Conservation (phyloP, 2,329 filamentous ascomycete species). For the Ophidiomyces ophidiicola region DNA sequence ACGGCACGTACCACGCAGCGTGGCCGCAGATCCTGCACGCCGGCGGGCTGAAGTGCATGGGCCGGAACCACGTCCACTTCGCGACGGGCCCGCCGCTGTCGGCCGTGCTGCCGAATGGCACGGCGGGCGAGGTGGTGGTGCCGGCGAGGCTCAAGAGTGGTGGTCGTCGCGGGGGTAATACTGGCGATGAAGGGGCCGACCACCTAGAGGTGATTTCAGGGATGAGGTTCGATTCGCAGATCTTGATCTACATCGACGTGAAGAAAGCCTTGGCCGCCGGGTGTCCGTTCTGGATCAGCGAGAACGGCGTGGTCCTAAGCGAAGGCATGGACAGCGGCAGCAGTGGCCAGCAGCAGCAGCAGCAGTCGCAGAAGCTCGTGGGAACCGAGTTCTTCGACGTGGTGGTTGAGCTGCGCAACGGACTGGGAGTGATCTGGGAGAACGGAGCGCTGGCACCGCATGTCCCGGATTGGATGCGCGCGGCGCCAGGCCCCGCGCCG, state of each 20-base stretch:
- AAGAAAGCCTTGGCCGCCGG: constrained; percentile 49
- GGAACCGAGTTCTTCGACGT: constrained; percentile 56
- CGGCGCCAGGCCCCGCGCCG: constrained; percentile 27
- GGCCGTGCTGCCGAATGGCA: constrained; percentile 22
- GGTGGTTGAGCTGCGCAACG: constrained; percentile 62
- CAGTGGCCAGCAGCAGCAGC: no score
- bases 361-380: constrained; percentile 54
- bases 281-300: constrained; percentile 64
- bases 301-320: constrained; percentile 61
- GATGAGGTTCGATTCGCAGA: constrained; percentile 65
- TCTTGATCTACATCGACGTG: constrained; percentile 68
- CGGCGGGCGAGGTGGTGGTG: constrained; percentile 15
- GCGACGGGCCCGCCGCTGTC: constrained; percentile 54
- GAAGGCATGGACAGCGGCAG: constrained; percentile 40
- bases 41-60: constrained; percentile 72
- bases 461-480: constrained; percentile 33
- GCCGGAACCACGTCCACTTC: constrained; percentile 80
- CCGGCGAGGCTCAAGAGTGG: constrained; percentile 4
- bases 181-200: constrained; percentile 17
- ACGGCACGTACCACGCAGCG: constrained; percentile 76
- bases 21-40: constrained; percentile 63
- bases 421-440: constrained; percentile 56
- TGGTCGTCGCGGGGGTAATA: constrained; percentile 17
- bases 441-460: constrained; percentile 43
- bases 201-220: constrained; percentile 63